Conservation (phyloP, 805 yeast genomes). For the Saccharomycopsis sp. region DNA sequence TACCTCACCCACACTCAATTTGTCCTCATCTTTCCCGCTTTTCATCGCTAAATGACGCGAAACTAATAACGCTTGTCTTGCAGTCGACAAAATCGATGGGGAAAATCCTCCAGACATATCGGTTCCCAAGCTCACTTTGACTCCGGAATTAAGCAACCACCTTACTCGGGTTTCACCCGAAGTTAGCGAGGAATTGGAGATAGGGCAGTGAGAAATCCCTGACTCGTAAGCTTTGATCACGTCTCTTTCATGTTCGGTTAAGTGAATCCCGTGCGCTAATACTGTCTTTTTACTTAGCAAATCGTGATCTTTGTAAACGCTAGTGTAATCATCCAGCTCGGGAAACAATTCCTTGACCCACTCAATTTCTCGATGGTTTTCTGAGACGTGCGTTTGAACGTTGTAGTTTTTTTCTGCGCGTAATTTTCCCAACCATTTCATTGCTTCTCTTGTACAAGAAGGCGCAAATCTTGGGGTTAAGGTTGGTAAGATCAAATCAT, state of each 20-base stretch:
- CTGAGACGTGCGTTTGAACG: constrained; percentile 88
- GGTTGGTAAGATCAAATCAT: constrained; percentile 52
- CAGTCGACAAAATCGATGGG: constrained; percentile 55
- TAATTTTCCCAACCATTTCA: constrained; percentile 57
- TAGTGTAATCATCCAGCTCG: constrained; percentile 57
- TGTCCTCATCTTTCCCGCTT: constrained; percentile 36
- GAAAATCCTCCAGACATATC: constrained; percentile 76
- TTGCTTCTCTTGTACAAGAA: constrained; percentile 59
- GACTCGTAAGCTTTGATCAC: constrained; percentile 47
- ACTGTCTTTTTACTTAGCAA: constrained; percentile 62
- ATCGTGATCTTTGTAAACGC: constrained; percentile 62
- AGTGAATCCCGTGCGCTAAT: constrained; percentile 84
- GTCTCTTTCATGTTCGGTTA: constrained; percentile 55
- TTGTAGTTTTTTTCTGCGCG: constrained; percentile 47
- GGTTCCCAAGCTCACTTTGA: constrained; percentile 77
- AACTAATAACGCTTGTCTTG: constrained; percentile 64
- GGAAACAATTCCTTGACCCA: constrained; percentile 75
- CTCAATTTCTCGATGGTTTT: constrained; percentile 65
- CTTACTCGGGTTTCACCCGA: constrained; percentile 87
- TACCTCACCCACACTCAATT: constrained; percentile 62
- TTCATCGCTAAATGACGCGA: constrained; percentile 67
- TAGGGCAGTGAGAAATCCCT: constrained; percentile 91
- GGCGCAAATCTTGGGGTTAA: constrained; percentile 95
- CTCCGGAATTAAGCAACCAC: constrained; percentile 53
- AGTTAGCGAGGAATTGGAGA: constrained; percentile 79